phyloP scores from a whole-genome alignment of 192 early-diverging fungal species.

The Backusella morwellensis region DNA sequence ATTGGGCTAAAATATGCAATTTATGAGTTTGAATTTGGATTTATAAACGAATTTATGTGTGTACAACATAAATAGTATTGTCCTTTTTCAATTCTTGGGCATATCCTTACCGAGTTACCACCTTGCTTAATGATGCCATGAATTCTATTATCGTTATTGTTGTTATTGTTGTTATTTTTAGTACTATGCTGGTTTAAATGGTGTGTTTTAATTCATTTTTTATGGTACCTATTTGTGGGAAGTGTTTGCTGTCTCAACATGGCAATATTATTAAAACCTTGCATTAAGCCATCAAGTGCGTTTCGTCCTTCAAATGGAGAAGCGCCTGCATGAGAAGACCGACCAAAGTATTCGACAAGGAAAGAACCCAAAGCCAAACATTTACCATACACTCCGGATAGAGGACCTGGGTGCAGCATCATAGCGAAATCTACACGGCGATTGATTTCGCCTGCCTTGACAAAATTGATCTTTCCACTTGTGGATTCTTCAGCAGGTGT shows the following conservation, averaged over 20 bases:
- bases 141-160: constrained; percentile 33
- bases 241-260: constrained; percentile 58
- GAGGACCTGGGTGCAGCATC: constrained; percentile 54
- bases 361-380: constrained; percentile 40
- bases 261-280: constrained; percentile 46
- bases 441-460: constrained; percentile 62
- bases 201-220: neutral
- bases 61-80: neutral
- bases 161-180: neutral
- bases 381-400: constrained; percentile 26
- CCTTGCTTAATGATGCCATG: constrained; percentile 67
- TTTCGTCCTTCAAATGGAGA: constrained; percentile 62
- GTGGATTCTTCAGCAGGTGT: constrained; percentile 66
- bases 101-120: constrained; percentile 31
- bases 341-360: constrained; percentile 53
- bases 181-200: neutral
- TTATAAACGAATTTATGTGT: neutral
- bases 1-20: constrained; percentile 36
- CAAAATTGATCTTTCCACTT: constrained; percentile 72
- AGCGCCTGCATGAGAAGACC: constrained; percentile 55
- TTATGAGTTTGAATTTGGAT: neutral
- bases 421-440: constrained; percentile 61
- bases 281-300: constrained; percentile 60
- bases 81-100: neutral
- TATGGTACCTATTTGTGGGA: constrained; percentile 36